Percentiles rank a stretch among this genome's conserved stretches.
phyloP scores from a whole-genome alignment of 768 basidiomycete genomes.

The Sutorius australiensis region DNA sequence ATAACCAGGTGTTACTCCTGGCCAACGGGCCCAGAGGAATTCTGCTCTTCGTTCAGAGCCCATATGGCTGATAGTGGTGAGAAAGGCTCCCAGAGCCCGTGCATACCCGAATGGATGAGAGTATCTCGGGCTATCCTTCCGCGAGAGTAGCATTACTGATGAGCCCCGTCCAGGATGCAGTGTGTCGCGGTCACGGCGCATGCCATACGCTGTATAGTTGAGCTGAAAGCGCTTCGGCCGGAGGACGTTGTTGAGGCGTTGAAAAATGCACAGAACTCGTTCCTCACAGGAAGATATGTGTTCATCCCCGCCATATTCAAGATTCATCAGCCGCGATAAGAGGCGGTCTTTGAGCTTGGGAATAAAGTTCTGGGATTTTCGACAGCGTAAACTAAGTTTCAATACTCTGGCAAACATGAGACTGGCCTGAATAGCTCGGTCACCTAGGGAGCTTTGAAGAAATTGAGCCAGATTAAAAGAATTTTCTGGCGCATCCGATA shows the following conservation, averaged over 20 bases:
- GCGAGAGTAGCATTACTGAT: slow-evolving; percentile 15
- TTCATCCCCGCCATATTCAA: background rate
- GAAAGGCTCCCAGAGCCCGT: slow-evolving; percentile 19
- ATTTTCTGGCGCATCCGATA: background rate
- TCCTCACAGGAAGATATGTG: no score
- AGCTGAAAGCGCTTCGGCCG: no score
- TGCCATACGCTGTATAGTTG: no score
- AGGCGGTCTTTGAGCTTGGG: background rate
- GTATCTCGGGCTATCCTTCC: slow-evolving; percentile 5
- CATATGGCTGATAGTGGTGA: background rate
- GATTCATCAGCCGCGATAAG: background rate
- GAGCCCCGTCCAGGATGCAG: slow-evolving; percentile 14
- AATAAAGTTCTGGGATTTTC: background rate
- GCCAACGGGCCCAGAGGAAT: no score
- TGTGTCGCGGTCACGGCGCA: no score
- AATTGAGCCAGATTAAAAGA: background rate
- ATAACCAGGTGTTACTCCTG: no score
- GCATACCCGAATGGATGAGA: slow-evolving; percentile 25
- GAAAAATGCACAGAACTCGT: no score
- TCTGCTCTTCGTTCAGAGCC: background rate
- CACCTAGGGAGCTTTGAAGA: background rate
- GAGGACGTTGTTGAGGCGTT: no score
- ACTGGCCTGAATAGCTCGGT: background rate
- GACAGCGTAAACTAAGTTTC: no score
- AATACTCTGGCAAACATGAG: background rate